Percentiles rank a stretch among this genome's conserved stretches.
These are phyloP conservation scores for Guyanaporus albipodus DNA, from an alignment of 768 basidiomycete genomes.

Conservation along the genomic window DNA sequence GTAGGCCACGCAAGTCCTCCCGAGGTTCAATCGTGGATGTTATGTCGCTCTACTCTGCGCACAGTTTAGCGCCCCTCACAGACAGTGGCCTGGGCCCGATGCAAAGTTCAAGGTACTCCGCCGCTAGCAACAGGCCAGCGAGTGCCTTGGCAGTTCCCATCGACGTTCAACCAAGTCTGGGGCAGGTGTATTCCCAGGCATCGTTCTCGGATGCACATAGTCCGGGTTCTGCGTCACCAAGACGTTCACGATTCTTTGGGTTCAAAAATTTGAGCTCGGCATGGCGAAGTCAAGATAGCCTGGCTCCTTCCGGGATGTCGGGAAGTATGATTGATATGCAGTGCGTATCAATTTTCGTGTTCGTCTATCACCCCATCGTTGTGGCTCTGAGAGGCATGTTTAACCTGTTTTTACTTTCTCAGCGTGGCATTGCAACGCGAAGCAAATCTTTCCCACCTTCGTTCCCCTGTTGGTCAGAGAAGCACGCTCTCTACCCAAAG, in stretches of 20 bases:
- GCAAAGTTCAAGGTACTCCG: conserved; percentile 60
- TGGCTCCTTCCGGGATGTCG: conserved; percentile 75
- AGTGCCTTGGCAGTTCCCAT: conserved; percentile 58
- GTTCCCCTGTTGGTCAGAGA: conserved; percentile 34
- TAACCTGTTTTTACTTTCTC: conserved; percentile 7
- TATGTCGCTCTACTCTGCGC: conserved; percentile 66
- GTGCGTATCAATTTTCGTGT: conserved; percentile 52
- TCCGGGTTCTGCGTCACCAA: conserved; percentile 60
- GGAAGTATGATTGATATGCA: conserved; percentile 95
- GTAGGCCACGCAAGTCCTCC: conserved; percentile 66
- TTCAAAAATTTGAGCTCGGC: conserved; percentile 66
- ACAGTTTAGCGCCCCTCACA: conserved; percentile 50
- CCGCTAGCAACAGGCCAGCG: conserved; percentile 52
- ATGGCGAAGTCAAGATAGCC: conserved; percentile 77
- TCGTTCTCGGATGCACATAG: conserved; percentile 82
- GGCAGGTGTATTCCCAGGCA: conserved; percentile 69
- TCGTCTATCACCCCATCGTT: not conserved
- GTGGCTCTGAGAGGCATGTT: not conserved
- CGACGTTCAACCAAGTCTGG: conserved; percentile 54
- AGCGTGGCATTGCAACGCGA: conserved; percentile 81
- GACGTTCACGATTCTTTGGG: conserved; percentile 75
- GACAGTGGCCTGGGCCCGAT: conserved; percentile 56
- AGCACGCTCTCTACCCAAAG: conserved; percentile 34
- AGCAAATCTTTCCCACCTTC: conserved; percentile 31
- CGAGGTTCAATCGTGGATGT: conserved; percentile 68